phyloP scores from a whole-genome alignment of 495 filamentous ascomycete species.

The Penicillium paxilli region DNA sequence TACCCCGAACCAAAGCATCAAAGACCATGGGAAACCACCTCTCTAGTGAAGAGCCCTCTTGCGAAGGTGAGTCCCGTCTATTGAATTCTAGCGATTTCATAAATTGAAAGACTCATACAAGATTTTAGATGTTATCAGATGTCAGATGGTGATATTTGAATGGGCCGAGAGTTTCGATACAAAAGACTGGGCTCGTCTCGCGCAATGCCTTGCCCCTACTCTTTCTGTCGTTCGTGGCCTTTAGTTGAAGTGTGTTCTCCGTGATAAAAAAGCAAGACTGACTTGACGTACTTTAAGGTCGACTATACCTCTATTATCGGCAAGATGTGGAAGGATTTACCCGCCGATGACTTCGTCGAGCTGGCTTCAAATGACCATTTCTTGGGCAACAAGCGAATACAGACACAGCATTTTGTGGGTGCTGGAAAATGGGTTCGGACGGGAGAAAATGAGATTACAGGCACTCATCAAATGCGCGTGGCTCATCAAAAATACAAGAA shows the following conservation, averaged over 20 bases:
- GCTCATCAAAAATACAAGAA: slow-evolving; percentile 24
- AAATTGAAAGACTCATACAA: background rate
- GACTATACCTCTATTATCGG: background rate
- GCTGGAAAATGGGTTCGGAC: slow-evolving; percentile 6
- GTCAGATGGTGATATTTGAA: background rate
- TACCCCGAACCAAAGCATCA: no score
- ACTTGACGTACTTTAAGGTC: background rate
- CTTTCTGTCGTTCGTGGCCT: background rate
- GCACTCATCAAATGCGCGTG: slow-evolving; percentile 14
- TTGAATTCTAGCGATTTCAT: no score
- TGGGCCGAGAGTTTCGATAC: background rate
- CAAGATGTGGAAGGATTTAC: background rate
- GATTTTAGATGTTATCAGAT: background rate
- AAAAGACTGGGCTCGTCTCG: background rate
- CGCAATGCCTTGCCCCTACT: background rate
- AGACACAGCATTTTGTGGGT: slow-evolving; percentile 17
- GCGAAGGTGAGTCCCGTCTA: no score
- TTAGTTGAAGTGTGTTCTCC: no score
- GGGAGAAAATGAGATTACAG: slow-evolving; percentile 7
- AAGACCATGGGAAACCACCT: no score
- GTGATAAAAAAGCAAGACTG: no score
- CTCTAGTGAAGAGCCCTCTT: no score
- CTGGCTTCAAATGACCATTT: background rate
- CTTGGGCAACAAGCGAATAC: slow-evolving; percentile 6
- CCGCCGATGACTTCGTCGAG: background rate